Evolutionary conservation across 1,284 basidiomycete genomes (phyloP), one percentile per base, ranked within the genome.

Genomic region (Termitomyces sp.): DNA sequence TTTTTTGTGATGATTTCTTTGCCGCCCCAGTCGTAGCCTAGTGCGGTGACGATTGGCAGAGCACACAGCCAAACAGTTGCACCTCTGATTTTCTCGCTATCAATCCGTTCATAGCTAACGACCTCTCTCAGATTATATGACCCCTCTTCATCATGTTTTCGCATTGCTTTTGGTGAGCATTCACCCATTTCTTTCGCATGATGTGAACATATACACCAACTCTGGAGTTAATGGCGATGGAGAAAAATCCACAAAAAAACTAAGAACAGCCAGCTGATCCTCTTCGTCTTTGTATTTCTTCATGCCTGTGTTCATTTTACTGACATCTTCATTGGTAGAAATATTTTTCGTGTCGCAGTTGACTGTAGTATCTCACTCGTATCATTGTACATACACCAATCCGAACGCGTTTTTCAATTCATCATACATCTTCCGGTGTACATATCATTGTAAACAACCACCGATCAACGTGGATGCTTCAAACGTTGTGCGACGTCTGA

Each of bases 251-350:
- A 60, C 50, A 63, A 41, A 63, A 72, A 72, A 67, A 73, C 74
- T 76, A 76, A 76, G 74, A 76, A 76, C 74, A 75, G 74, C 74
- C 74, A 76, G 66, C 74, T 76, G 74, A 76, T 65, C 51, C 53
- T 64, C 50, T 55, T 58, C 58, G n/a, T n/a, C n/a, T n/a, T n/a
- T n/a, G n/a, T 54, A 10, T 26, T 14, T 35, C 10, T 6, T 18
- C 16, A 8, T 8, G 7, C 14, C 11, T 26, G 5, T 26, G 14
- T 11, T 18, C 33, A 18, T 46, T 30, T n/a, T 18, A 8, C 2
- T 46, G 33, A 46, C 34, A 7, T 37, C 13, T 46, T 37, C 11
- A 13, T n/a, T 18, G 35, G 5, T 8, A 46, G 45, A 18, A 8
- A 34, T 16, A 3, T n/a, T 10, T 3, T n/a, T 3, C 5, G 2